Base-by-base conservation (phyloP, 805 yeast species). In the Saccharomycopsis sp. region DNA sequence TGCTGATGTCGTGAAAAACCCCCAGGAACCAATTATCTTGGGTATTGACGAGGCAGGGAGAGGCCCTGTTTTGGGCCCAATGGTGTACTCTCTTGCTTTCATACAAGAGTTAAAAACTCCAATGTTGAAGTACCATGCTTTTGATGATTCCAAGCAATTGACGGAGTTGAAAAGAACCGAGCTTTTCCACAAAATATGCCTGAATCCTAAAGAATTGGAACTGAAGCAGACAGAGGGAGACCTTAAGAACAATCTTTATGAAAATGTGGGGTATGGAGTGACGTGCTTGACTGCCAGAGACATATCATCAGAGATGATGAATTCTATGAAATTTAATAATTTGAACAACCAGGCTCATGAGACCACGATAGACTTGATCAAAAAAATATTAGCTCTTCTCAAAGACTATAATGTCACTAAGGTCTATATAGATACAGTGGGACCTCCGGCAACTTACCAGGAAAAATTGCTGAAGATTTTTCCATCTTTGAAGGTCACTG, bases 11-110 rank as follows among this genome's bases (percentile, higher is more conserved):
- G 24, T 21, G 8, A 34, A 16, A 2, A 50, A 23, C 34, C 24
- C 14, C 2, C 46, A 34, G 1, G 20, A 23, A n/a, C 53, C 51
- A 16, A 53, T 60, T 3, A 77, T 84, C 7, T 71, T 94, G 9
- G 99, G 99, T 1, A 96, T 94, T 0, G 99, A 94, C 70, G 99
- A 94, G 69, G 99, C 99, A 0, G 99, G 99, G 0, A 78, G 99
- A 63, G 99, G 99, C 0, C 99, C 99, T 0, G 97, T 95, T 0
- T 66, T 95, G 47, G 99, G 99, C 0, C 96, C 98, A 0, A 94
- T 94, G 99, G 99, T 94, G 1, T 94, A 94, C 67, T 96, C 96
- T 2, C 75, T 90, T 4, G 84, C 94, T 2, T 94, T 90, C 67
- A 85, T 96, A 62, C 71, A 84, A 12, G 76, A 78, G 52, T 69